A percentile compares a stretch with the other conserved stretches of the same genome.
Evolutionary conservation across 2,329 filamentous ascomycete species (phyloP).

Genomic region (Fusarium scirpi): DNA sequence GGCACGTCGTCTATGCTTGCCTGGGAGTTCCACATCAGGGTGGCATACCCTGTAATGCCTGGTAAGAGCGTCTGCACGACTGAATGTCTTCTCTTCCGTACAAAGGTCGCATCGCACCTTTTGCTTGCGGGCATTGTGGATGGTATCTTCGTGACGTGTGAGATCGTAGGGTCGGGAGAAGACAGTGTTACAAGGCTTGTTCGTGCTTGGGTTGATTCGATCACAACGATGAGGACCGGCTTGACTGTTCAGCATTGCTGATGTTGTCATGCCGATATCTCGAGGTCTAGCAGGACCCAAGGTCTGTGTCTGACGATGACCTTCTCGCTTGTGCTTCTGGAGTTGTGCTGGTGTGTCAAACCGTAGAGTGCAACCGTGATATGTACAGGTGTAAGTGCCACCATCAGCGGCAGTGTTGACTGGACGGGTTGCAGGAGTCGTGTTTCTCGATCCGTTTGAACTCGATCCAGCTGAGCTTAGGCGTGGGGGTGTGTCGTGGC

Average conservation of each 20-base stretch:
- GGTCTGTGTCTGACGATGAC: conserved; percentile 80
- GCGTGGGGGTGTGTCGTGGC: conserved; percentile 52
- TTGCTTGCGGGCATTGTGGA: conserved; percentile 93
- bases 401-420: conserved; percentile 76
- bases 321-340: conserved; percentile 96
- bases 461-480: conserved; percentile 60
- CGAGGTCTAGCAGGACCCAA: conserved; percentile 45
- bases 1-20: conserved; percentile 36
- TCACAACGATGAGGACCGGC: conserved; percentile 94
- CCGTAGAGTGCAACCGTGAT: conserved; percentile 87
- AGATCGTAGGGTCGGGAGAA: conserved; percentile 97
- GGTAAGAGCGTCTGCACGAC: conserved; percentile 92
- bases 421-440: conserved; percentile 61
- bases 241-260: conserved; percentile 80
- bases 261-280: conserved; percentile 56
- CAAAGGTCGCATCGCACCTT: conserved; percentile 95
- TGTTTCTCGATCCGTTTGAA: conserved; percentile 49
- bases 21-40: conserved; percentile 59
- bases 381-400: conserved; percentile 96
- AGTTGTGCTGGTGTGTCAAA: conserved; percentile 89
- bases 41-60: conserved; percentile 95
- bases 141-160: conserved; percentile 96
- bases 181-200: conserved; percentile 92
- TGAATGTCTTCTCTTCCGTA: conserved; percentile 97
- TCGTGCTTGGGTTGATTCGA: conserved; percentile 92